Percentiles rank a stretch among this genome's conserved stretches.
These are phyloP conservation scores for Xylaria sp. DNA, from an alignment of 2,329 filamentous ascomycete genomes.

Conservation along the genomic window DNA sequence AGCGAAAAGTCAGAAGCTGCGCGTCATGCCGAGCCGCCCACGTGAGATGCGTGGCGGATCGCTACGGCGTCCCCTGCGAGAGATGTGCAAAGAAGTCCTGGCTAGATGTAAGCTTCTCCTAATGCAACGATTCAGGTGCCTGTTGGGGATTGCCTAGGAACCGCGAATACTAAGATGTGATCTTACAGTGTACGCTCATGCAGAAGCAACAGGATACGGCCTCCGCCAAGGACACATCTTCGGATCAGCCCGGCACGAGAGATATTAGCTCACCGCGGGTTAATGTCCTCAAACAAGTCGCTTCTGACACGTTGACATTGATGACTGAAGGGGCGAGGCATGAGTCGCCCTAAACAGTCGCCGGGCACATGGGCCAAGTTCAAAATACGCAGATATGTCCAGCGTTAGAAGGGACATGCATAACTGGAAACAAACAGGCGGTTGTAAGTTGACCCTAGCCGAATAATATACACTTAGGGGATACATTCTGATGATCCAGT, in stretches of 20 bases:
- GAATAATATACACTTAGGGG: no score
- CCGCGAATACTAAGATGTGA: background rate
- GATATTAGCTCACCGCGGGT: background rate
- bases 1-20: constrained; percentile 28
- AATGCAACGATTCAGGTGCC: no score
- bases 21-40: constrained; percentile 28
- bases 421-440: no score
- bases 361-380: background rate
- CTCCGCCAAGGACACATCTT: background rate
- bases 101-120: constrained; percentile 21
- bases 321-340: background rate
- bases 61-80: constrained; percentile 30
- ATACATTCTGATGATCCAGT: no score
- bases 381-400: no score
- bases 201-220: constrained; percentile 5
- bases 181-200: constrained; percentile 24
- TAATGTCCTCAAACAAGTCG: constrained; percentile 9
- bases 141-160: no score
- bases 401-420: no score
- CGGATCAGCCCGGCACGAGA: background rate
- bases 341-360: background rate
- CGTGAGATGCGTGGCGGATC: constrained; percentile 29
- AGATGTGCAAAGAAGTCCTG: constrained; percentile 30
- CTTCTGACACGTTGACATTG: constrained; percentile 1
- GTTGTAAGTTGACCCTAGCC: no score